Conservation (phyloP, 1,284 basidiomycete genomes). For the Papiliotrema fonsecae region DNA sequence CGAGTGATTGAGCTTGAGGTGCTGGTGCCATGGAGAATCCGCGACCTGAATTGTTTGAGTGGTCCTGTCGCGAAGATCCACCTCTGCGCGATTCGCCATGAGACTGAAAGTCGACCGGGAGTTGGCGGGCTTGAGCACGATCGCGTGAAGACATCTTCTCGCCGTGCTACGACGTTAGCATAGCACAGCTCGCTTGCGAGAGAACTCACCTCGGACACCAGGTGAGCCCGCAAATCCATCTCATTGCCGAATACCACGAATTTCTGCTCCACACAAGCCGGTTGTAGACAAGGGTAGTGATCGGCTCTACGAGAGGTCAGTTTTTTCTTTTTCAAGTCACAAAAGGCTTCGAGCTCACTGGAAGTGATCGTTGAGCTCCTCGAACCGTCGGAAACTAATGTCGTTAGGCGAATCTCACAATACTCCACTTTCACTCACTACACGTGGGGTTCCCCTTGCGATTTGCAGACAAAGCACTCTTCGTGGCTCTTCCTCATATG, state of each 20-base stretch:
- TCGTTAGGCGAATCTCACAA: neutral
- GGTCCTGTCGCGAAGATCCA: constrained; percentile 17
- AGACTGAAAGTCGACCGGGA: constrained; percentile 66
- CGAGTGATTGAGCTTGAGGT: constrained; percentile 32
- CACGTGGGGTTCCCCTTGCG: constrained; percentile 70
- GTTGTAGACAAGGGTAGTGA: constrained; percentile 74
- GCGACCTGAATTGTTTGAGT: constrained; percentile 13
- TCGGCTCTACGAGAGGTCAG: constrained; percentile 41
- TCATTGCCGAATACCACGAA: constrained; percentile 89
- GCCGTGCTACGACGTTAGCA: constrained; percentile 57
- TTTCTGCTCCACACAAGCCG: constrained; percentile 74
- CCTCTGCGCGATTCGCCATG: constrained; percentile 58
- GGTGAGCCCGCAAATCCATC: constrained; percentile 87
- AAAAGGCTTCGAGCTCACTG: constrained; percentile 16
- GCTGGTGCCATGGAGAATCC: constrained; percentile 28
- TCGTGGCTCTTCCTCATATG: constrained; percentile 94
- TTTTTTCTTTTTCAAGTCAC: constrained; percentile 5
- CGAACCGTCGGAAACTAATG: constrained; percentile 71
- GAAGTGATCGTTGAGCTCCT: constrained; percentile 57
- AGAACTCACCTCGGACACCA: constrained; percentile 55
- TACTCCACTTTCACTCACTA: constrained; percentile 59
- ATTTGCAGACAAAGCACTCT: constrained; percentile 92
- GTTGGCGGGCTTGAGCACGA: constrained; percentile 67
- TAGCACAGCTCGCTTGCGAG: too few species aligned
- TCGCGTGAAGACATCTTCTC: constrained; percentile 73